Conservation (phyloP, 2,329 filamentous ascomycete species). For the Harringtonia aguacate region DNA sequence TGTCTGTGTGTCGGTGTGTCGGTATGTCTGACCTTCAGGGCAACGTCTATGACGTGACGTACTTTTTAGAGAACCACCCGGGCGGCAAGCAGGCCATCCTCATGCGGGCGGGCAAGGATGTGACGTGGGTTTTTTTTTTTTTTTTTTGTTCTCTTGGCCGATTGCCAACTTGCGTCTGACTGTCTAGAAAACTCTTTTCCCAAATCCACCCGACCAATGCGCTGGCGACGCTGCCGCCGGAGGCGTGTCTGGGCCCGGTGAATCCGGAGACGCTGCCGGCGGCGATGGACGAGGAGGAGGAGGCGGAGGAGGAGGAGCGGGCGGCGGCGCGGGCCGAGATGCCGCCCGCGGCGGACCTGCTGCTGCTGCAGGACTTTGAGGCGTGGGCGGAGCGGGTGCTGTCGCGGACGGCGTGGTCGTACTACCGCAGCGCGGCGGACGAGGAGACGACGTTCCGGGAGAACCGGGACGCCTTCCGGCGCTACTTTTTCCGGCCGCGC, state of each 20-base stretch:
- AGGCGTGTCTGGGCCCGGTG: neutral
- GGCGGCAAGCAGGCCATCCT: conserved; percentile 40
- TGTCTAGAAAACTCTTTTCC: conserved; percentile 2
- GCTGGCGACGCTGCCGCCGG: conserved; percentile 1
- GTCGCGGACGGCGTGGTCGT: conserved; percentile 3
- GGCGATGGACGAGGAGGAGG: neutral
- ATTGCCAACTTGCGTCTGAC: neutral
- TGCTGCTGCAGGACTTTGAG: conserved; percentile 6
- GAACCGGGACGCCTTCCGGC: conserved; percentile 4
- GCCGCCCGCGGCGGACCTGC: conserved; percentile 2
- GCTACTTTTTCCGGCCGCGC: conserved; percentile 11
- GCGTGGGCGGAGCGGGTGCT: conserved; percentile 5
- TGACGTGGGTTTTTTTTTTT: neutral
- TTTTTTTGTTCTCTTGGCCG: neutral
- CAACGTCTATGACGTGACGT: conserved; percentile 68
- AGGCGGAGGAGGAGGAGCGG: conserved; percentile 1
- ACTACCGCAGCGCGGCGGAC: conserved; percentile 7
- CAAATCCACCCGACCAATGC: conserved; percentile 3
- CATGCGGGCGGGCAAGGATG: conserved; percentile 4
- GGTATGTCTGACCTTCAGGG: neutral
- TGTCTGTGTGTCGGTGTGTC: neutral
- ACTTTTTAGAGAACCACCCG: conserved; percentile 76
- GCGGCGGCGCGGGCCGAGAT: conserved; percentile 1
- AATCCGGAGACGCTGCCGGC: conserved; percentile 1
- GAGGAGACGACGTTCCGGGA: conserved; percentile 4